Base-by-base conservation (phyloP, 2,329 filamentous ascomycete species). In the Monilinia polystroma region DNA sequence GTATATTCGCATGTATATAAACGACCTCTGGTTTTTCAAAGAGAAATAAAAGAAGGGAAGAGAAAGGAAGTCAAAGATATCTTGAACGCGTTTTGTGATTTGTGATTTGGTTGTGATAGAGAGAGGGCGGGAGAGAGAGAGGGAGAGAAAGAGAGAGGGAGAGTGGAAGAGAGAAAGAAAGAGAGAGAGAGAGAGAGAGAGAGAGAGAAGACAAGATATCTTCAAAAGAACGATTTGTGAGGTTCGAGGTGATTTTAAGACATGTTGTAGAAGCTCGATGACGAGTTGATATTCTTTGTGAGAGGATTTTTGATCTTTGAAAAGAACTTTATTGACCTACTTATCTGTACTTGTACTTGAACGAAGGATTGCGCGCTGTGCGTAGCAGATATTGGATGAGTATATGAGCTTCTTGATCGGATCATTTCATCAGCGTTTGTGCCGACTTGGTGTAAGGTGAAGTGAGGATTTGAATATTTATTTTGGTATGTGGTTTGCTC, bases 251-350 rank as follows among this genome's bases (percentile, higher is more conserved):
- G 45, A 14, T 38, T 45, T 52, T 45, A 41, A 66, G 64, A 66
- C 64, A 54, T 66, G 51, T 60, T 47, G 51, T 55, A 54, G 51
- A 66, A 68, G 56, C 49, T 62, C 43, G 63, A 56, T 38, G 56
- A 54, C 51, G 32, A 45, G 47, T 66, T 26, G 60, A 53, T 47
- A 51, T n/a, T 35, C 8, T 26, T 41, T 51, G 43, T 23, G 49
- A 43, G 23, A 18, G 49, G 35, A 54, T 55, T 63, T 53, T 43
- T 18, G 43, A 20, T 20, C 38, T 38, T 23, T 18, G 32, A 14
- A 51, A 51, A 38, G 29, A 55, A 41, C 7, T 53, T 43, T 41
- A n/a, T 63, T 53, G 14, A 20, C 41, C 35, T 55, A 35, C 38
- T 4, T 41, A 41, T 41, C 41, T 43, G 12, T 43, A 43, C 41